Evolutionary conservation across 2,329 filamentous ascomycete genomes (phyloP).

Genomic region (Talaromyces sp.): DNA sequence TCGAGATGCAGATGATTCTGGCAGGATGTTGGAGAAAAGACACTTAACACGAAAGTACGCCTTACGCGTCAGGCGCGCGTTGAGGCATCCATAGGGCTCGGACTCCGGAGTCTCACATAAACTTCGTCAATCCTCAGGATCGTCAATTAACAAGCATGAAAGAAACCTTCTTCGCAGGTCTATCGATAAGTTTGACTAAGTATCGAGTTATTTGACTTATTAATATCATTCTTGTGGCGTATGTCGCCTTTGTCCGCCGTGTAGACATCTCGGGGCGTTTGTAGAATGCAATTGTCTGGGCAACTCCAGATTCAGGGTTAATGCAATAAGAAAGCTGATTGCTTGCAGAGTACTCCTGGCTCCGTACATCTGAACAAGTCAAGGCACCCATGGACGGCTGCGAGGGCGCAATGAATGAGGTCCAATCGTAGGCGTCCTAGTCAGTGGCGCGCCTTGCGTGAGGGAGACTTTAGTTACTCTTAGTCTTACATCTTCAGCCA

Average conservation of each 20-base stretch:
- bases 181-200: slow-evolving; percentile 2
- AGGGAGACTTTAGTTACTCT: not conserved
- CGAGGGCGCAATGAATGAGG: slow-evolving; percentile 4
- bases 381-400: not conserved
- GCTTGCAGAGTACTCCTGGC: too few relatives aligned
- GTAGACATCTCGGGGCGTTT: not conserved
- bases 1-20: not conserved
- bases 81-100: not conserved
- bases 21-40: not conserved
- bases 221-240: not conserved
- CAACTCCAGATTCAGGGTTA: not conserved
- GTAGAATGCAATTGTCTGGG: not conserved
- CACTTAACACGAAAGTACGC: slow-evolving; percentile 1
- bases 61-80: slow-evolving; percentile 10
- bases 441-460: slow-evolving; percentile 14
- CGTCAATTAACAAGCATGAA: slow-evolving; percentile 1
- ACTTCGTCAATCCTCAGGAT: not conserved
- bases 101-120: not conserved
- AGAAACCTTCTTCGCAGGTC: not conserved
- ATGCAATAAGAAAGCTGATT: not conserved
- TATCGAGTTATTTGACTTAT: not conserved
- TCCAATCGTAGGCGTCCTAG: slow-evolving; percentile 9
- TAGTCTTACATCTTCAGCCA: slow-evolving; percentile 9
- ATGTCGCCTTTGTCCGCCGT: not conserved
- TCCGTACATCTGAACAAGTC: not conserved